Conservation (phyloP, 495 filamentous ascomycete genomes). For the Aspergillus affinis region DNA sequence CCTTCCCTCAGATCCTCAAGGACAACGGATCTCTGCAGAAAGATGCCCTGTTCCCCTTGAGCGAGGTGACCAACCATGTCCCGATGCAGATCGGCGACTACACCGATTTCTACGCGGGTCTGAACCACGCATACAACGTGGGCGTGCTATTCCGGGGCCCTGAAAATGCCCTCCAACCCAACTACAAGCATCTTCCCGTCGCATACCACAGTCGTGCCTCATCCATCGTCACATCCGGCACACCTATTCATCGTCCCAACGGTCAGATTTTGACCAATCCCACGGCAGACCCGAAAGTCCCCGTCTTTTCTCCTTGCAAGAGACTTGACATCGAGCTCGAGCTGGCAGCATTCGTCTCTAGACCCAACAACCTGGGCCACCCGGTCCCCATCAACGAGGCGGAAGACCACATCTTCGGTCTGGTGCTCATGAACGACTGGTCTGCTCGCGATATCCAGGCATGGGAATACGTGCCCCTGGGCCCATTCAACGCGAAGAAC, state of each 20-base stretch:
- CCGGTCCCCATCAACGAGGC: conserved; percentile 64
- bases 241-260: conserved; percentile 69
- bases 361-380: conserved; percentile 63
- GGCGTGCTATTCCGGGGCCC: conserved; percentile 80
- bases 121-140: conserved; percentile 83
- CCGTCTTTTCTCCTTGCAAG: conserved; percentile 61
- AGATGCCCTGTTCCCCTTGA: conserved; percentile 52
- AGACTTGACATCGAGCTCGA: conserved; percentile 87
- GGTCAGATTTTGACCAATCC: conserved; percentile 78
- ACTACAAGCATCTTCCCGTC: conserved; percentile 88
- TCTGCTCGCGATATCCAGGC: conserved; percentile 85
- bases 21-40: conserved; percentile 54
- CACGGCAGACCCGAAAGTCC: conserved; percentile 56
- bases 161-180: conserved; percentile 78
- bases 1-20: conserved; percentile 57
- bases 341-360: conserved; percentile 77
- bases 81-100: conserved; percentile 93
- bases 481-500: conserved; percentile 90
- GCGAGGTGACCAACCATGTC: conserved; percentile 67
- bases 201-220: conserved; percentile 86
- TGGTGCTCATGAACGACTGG: conserved; percentile 95
- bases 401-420: conserved; percentile 76
- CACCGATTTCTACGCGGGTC: conserved; percentile 94
- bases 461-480: conserved; percentile 86
- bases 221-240: conserved; percentile 75